These are phyloP conservation scores for Takashimella tepidaria DNA, from an alignment of 1,284 basidiomycete species.

Conservation along the genomic window DNA sequence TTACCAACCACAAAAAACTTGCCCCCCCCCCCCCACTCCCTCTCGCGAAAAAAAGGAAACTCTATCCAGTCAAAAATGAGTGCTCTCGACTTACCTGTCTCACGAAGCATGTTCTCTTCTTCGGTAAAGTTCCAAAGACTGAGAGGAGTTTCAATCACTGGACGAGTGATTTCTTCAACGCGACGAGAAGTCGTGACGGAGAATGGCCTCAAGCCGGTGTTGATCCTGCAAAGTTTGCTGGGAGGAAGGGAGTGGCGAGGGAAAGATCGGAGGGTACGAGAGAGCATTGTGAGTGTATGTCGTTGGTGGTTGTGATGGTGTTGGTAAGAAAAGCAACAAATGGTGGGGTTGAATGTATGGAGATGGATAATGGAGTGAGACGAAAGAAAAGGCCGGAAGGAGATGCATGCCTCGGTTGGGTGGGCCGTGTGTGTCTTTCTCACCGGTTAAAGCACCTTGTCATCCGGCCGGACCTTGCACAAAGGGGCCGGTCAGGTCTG, in stretches of 20 bases:
- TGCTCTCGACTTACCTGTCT: conserved; percentile 59
- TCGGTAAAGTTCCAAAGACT: conserved; percentile 73
- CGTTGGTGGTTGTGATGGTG: conserved; percentile 2
- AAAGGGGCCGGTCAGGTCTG: too few relatives aligned
- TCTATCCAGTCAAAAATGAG: background rate
- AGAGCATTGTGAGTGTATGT: conserved; percentile 9
- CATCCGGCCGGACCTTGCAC: too few relatives aligned
- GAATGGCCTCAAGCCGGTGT: conserved; percentile 13
- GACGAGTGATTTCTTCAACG: conserved; percentile 35
- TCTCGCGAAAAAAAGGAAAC: too few relatives aligned
- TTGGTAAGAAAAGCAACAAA: too few relatives aligned
- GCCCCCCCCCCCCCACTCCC: too few relatives aligned
- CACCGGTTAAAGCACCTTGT: background rate
- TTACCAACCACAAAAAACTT: too few relatives aligned
- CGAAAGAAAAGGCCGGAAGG: background rate
- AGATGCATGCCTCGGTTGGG: background rate
- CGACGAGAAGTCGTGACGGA: conserved; percentile 24
- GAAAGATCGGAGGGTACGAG: conserved; percentile 8
- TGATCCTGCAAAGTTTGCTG: conserved; percentile 17
- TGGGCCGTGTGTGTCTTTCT: background rate
- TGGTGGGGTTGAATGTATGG: background rate
- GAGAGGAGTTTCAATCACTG: conserved; percentile 39
- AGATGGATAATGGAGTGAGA: background rate
- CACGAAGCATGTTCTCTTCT: conserved; percentile 84
- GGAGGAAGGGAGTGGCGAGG: conserved; percentile 10